Base-by-base conservation (phyloP, 768 basidiomycete species). In the Panellus pusillus region DNA sequence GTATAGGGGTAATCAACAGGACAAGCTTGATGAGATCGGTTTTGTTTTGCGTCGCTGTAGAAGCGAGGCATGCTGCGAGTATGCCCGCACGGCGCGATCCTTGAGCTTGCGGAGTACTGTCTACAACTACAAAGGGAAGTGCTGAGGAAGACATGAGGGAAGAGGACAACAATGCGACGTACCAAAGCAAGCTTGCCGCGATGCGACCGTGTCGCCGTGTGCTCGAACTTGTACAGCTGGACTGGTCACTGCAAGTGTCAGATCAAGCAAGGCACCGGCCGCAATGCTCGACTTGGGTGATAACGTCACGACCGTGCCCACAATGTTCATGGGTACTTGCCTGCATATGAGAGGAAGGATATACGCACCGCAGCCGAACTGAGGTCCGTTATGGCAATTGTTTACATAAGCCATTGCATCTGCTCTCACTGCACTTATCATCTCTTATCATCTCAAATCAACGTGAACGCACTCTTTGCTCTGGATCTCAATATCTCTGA, bases 241-340 rank as follows among this genome's bases (percentile, higher is more conserved):
- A 80, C 65, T 1, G 79, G n/a, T n/a, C n/a, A n/a, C n/a, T n/a
- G n/a, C 79, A 4, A 74, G 62, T n/a, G 72, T 71, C 20, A 84
- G 68, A 56, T 84, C 80, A 9, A 71, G 58, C 41, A 82, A 67
- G 1, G 83, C 82, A 55, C 74, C 76, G 0, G 74, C 57, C 0
- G 82, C 78, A 18, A 83, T 71, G 38, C 70, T 77, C 3, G 75
- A 81, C 44, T 67, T 73, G 1, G 83, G 82, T 7, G 76, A 78
- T 13, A 79, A 75, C 1, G 79, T 79, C n/a, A 83, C 80, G n/a
- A 84, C 76, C 2, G 80, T 80, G 2, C 82, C 82, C 1, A 79
- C 76, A 46, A 82, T 78, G 12, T 6, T 48, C 36, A 35, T 14
- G 7, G 27, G 20, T 37, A 41, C 53, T 28, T 60, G 45, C 29